A percentile compares a stretch with the other conserved stretches of the same genome.
phyloP scores from a whole-genome alignment of 2,329 filamentous ascomycete species.

The Pyrenochaeta sp. region DNA sequence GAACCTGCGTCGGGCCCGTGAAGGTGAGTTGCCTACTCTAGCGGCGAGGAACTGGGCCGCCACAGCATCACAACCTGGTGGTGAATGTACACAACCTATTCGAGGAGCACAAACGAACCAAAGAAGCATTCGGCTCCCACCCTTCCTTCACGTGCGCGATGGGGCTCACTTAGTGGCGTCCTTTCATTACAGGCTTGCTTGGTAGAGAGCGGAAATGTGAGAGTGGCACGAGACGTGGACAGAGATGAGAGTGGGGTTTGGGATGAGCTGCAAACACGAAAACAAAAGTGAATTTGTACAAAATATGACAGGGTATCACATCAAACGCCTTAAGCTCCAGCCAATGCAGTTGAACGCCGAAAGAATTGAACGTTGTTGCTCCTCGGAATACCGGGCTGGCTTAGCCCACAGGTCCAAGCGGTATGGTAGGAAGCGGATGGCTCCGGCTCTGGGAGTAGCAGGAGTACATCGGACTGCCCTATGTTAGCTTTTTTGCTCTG shows the following conservation, averaged over 20 bases:
- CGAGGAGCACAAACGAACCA: not conserved
- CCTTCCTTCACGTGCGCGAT: not conserved
- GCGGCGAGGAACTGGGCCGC: slow-evolving; percentile 3
- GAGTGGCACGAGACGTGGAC: not conserved
- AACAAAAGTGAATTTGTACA: not conserved
- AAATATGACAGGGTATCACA: not conserved
- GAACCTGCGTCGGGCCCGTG: slow-evolving; percentile 3
- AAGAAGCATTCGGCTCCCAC: not conserved
- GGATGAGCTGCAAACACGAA: not conserved
- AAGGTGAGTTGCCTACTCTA: slow-evolving; percentile 4
- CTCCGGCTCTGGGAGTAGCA: slow-evolving; percentile 37
- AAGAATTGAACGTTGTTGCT: not conserved
- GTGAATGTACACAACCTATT: not conserved
- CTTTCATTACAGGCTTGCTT: not conserved
- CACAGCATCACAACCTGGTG: not conserved
- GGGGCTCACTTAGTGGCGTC: not conserved
- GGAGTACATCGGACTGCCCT: slow-evolving; percentile 37
- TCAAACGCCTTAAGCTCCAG: not conserved
- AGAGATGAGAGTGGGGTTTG: not conserved
- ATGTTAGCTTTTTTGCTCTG: slow-evolving; percentile 12
- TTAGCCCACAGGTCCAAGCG: slow-evolving; percentile 25
- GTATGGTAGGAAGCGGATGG: slow-evolving; percentile 30
- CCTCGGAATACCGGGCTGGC: not conserved
- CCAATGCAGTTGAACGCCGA: not conserved
- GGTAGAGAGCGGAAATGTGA: not conserved